These are phyloP conservation scores for Pythium grandisporangium DNA, from an alignment of 352 stramenopile genomes.

Conservation along the genomic window DNA sequence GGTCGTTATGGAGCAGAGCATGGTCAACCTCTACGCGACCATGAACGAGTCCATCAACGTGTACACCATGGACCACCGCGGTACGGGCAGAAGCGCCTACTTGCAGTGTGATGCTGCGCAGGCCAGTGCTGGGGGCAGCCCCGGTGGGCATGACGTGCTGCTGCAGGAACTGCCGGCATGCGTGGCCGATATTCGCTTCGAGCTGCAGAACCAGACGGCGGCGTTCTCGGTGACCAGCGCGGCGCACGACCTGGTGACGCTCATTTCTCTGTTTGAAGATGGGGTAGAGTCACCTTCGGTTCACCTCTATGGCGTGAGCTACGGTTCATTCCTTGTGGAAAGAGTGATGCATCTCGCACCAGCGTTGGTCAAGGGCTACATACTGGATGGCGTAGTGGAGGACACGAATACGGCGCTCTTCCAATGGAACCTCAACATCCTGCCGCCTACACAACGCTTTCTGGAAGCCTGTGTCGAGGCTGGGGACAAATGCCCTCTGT, in stretches of 20 bases:
- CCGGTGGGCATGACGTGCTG: not conserved
- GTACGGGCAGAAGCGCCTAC: conserved; percentile 23
- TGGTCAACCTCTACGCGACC: conserved; percentile 24
- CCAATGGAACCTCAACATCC: conserved; percentile 19
- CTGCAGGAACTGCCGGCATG: conserved; percentile 18
- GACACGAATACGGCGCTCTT: conserved; percentile 1
- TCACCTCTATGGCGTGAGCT: conserved; percentile 13
- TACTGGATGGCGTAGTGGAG: conserved; percentile 6
- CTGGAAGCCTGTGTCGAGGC: conserved; percentile 13
- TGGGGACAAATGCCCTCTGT: conserved; percentile 16
- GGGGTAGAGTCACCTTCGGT: no score
- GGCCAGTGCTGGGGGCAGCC: conserved; percentile 13
- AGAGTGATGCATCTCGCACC: conserved; percentile 1
- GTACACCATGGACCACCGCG: conserved; percentile 39
- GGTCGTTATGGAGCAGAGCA: conserved; percentile 19
- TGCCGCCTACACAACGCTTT: conserved; percentile 13
- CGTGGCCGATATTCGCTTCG: conserved; percentile 12
- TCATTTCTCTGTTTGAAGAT: not conserved
- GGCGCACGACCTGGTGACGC: conserved; percentile 2
- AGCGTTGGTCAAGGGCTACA: conserved; percentile 2
- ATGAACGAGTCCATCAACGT: conserved; percentile 26
- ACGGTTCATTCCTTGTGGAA: conserved; percentile 5
- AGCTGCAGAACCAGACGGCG: conserved; percentile 12
- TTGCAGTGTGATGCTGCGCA: conserved; percentile 24
- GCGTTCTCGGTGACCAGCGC: conserved; percentile 20